A percentile compares a stretch with the other conserved stretches of the same genome.
Evolutionary conservation across 2,329 filamentous ascomycete genomes (phyloP).

Genomic region (Dactylellina leptospora): DNA sequence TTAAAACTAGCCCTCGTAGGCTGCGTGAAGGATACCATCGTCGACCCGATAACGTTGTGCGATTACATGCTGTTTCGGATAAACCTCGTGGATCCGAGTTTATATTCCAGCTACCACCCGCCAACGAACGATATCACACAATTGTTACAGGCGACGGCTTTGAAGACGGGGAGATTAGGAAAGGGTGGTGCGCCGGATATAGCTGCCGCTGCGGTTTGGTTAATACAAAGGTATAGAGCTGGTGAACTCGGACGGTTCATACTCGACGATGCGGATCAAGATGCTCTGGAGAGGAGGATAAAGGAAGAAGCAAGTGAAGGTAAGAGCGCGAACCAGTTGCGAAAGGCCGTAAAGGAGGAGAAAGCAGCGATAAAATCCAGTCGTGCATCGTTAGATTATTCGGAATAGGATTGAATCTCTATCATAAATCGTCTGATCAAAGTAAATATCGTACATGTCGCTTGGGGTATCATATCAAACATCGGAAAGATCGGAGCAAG

Average conservation of each 20-base stretch:
- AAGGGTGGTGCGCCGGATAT: conserved; percentile 76
- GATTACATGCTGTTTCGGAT: conserved; percentile 90
- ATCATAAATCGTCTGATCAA: background rate
- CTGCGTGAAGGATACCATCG: conserved; percentile 86
- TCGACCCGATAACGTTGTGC: conserved; percentile 78
- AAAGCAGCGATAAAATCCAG: conserved; percentile 46
- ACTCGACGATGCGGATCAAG: conserved; percentile 76
- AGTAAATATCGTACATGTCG: conserved; percentile 42
- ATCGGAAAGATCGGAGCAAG: background rate
- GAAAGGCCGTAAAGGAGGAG: conserved; percentile 57
- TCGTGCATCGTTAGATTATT: conserved; percentile 15
- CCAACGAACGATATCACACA: conserved; percentile 86
- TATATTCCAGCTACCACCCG: conserved; percentile 71
- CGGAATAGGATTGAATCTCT: background rate
- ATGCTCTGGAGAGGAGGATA: conserved; percentile 67
- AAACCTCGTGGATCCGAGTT: conserved; percentile 71
- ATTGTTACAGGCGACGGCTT: conserved; percentile 76
- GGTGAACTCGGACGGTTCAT: conserved; percentile 80
- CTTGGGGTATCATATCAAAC: conserved; percentile 41
- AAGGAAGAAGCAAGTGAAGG: conserved; percentile 60
- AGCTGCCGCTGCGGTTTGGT: conserved; percentile 78
- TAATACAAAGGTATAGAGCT: conserved; percentile 81
- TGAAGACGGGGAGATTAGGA: conserved; percentile 76
- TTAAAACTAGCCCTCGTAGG: conserved; percentile 92
- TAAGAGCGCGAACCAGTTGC: conserved; percentile 55